phyloP scores from a whole-genome alignment of 768 basidiomycete species.

The Brasilioporus rufonigricans region DNA sequence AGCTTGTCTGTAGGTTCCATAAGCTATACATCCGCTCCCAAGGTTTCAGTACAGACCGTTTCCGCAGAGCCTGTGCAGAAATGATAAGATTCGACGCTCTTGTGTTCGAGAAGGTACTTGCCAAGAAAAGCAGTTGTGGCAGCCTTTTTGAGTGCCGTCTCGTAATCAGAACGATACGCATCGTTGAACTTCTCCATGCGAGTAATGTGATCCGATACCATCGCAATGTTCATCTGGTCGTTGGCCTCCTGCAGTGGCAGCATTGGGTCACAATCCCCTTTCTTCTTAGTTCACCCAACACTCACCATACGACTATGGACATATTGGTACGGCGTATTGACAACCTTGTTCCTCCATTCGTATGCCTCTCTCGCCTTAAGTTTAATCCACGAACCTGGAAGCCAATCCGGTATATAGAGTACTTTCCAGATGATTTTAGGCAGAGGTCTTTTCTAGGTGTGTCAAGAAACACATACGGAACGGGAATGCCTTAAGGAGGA shows the following conservation, averaged over 20 bases:
- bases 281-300: neutral
- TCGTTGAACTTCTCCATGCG: neutral
- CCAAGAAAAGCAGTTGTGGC: neutral
- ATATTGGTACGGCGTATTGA: neutral
- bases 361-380: slow-evolving; percentile 20
- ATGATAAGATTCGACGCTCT: neutral
- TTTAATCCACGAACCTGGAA: slow-evolving; percentile 36
- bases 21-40: neutral
- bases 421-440: neutral
- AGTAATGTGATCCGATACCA: neutral
- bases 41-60: neutral
- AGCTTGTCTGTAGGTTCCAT: neutral
- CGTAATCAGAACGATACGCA: neutral
- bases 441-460: neutral
- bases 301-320: neutral
- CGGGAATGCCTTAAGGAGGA: slow-evolving; percentile 9
- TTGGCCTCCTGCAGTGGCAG: neutral
- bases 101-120: neutral
- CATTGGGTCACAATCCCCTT: too few relatives aligned
- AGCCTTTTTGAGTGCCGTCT: neutral
- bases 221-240: neutral
- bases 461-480: neutral
- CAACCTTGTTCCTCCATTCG: neutral
- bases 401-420: slow-evolving; percentile 23
- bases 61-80: neutral